Base-by-base conservation (phyloP, 2,329 filamentous ascomycete species). In the Apiospora phragmitis region DNA sequence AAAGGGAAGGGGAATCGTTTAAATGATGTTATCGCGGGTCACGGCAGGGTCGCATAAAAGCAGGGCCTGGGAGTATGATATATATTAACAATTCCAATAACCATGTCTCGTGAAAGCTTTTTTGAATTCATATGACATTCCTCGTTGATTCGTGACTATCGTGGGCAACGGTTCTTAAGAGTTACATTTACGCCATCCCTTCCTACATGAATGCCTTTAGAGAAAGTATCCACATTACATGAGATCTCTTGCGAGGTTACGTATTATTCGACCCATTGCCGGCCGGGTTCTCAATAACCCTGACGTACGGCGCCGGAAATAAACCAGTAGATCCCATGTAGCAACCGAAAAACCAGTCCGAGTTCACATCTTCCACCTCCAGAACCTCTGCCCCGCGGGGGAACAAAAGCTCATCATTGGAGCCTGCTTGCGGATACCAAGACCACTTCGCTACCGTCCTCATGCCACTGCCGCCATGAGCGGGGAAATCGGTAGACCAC, bases 321-420 rank as follows among this genome's bases (percentile, higher is more conserved):
- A 98, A 76, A 0, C 94, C 95, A 75, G 89, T 91, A 32, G 83
- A 84, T 0, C 94, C 94, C 82, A 94, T 94, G 84, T 97, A 98
- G 38, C 90, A 90, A 0, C 95, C 95, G 83, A 92, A 92, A 77
- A 88, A 94, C 95, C 95, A 98, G 79, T 97, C 94, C 24, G 92
- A 93, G 79, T 97, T 97, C 66, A 97, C 90, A 80, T 96, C 93
- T 79, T 95, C 92, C 47, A 92, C 90, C 83, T 98, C 95, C 8
- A 87, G 87, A 18, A 98, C 88, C 80, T 96, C 93, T 0, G 95
- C 94, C 12, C 93, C 91, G 68, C 90, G 91, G 0, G 95, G 95
- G 75, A 98, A 98, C 73, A 91, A 81, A 51, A 98, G 82, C 82
- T 98, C 95, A 78, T 97, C 93, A 26, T 84, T 85, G 1, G 88